Base-by-base conservation (phyloP, 352 stramenopile genomes). In the Globisporangium paroecandrum region DNA sequence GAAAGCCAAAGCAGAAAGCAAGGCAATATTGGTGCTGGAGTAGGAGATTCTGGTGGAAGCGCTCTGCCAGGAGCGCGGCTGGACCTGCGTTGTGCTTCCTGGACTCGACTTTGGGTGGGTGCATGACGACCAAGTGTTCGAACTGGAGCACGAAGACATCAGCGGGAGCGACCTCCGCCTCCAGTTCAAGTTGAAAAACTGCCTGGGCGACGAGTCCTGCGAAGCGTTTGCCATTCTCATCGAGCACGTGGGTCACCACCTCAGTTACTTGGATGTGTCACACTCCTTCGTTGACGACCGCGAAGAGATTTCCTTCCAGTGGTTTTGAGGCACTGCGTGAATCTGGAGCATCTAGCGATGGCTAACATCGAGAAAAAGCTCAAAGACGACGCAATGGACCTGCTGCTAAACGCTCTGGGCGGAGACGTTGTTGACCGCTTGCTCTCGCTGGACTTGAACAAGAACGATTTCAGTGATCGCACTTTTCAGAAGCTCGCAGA, bases 251-350 rank as follows among this genome's bases (percentile, higher is more conserved):
- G 29, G 29, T 32, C 29, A 7, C 29, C 29, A 32, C 4, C 29
- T 32, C 29, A 7, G 29, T 32, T 32, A n/a, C 15, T n/a, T 67
- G 15, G 9, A 67, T 2, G 6, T 43, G 13, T 20, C 27, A 1
- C 15, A 34, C 18, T 55, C 60, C 20, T n/a, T 38, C 27, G 20
- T 22, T 18, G 34, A 22, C 4, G 12, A 47, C 7, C 34, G 10
- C 34, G 34, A 41, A 41, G 55, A n/a, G 5, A 20, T 29, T 18
- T 27, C 4, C 5, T 67, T 10, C 5, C 0, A 25, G 18, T 3
- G 1, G 54, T 61, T 18, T 22, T 58, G 4, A 59, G 8, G 10
- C 51, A 55, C 32, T 67, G 54, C 38, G 51, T 49, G 54, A 60
- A 61, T 5, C 13, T 67, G 20, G 24, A 61, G 32, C 54, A 55